phyloP scores from a whole-genome alignment of 352 stramenopile species.

The Aphanomyces invadans region DNA sequence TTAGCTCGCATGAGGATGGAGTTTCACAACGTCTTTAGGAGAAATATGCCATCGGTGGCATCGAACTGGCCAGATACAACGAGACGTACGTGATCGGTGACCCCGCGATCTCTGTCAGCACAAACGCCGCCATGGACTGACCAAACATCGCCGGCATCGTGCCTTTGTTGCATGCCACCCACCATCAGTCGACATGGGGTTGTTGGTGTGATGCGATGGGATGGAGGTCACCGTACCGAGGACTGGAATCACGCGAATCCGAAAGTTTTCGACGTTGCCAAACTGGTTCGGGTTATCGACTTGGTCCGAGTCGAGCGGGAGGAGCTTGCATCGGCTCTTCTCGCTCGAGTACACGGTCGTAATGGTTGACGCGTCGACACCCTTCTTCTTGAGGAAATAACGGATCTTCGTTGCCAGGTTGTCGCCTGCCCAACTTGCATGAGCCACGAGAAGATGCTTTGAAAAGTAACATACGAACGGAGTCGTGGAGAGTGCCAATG shows the following conservation, averaged over 20 bases:
- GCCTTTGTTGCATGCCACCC: too few relatives aligned
- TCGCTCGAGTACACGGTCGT: conserved; percentile 92
- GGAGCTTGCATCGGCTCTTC: conserved; percentile 93
- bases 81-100: conserved; percentile 67
- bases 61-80: not conserved
- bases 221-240: conserved; percentile 87
- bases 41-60: too few relatives aligned
- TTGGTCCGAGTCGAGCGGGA: conserved; percentile 92
- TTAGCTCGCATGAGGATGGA: too few relatives aligned
- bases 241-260: conserved; percentile 93
- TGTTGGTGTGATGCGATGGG: too few relatives aligned
- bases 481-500: conserved; percentile 93
- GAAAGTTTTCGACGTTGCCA: conserved; percentile 94
- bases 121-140: conserved; percentile 92
- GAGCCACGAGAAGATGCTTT: conserved; percentile 1
- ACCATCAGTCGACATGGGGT: too few relatives aligned
- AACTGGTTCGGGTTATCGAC: conserved; percentile 85
- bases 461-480: conserved; percentile 51
- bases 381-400: conserved; percentile 88
- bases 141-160: conserved; percentile 95
- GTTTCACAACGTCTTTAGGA: too few relatives aligned
- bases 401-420: conserved; percentile 94
- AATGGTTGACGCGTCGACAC: conserved; percentile 55
- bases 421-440: conserved; percentile 52
- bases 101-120: conserved; percentile 89